These are phyloP conservation scores for Tetradesmus lagerheimii DNA, from an alignment of 139 green algal genomes.

Conservation along the genomic window DNA sequence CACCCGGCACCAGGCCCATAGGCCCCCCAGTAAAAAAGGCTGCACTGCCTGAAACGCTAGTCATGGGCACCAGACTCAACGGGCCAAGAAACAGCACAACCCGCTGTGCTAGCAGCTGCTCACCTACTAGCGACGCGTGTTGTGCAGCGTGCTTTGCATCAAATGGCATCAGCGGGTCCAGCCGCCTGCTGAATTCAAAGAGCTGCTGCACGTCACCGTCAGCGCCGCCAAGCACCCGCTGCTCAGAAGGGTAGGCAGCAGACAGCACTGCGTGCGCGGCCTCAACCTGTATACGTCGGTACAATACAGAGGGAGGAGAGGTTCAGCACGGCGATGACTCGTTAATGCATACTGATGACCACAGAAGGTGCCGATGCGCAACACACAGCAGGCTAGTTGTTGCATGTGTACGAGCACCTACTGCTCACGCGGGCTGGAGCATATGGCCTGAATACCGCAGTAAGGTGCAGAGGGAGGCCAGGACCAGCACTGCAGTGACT, in stretches of 20 bases:
- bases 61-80: conserved; percentile 1
- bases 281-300: neutral
- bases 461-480: no score
- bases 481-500: no score
- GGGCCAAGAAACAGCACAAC: neutral
- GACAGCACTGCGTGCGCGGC: neutral
- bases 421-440: no score
- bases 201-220: neutral
- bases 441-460: no score
- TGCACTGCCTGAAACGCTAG: neutral
- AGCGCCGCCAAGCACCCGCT: neutral
- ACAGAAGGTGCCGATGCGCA: no score
- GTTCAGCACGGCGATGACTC: no score
- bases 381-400: no score
- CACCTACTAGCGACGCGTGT: conserved; percentile 39
- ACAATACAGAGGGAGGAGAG: neutral
- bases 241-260: neutral
- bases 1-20: no score
- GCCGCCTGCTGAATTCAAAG: conserved; percentile 15
- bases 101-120: neutral
- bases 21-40: no score
- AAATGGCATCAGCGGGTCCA: conserved; percentile 44
- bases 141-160: conserved; percentile 41
- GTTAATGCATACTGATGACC: no score
- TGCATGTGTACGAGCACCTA: no score